Evolutionary conservation across 306 rosid genomes (phyloP).

Genomic region (Prunus persica): DNA sequence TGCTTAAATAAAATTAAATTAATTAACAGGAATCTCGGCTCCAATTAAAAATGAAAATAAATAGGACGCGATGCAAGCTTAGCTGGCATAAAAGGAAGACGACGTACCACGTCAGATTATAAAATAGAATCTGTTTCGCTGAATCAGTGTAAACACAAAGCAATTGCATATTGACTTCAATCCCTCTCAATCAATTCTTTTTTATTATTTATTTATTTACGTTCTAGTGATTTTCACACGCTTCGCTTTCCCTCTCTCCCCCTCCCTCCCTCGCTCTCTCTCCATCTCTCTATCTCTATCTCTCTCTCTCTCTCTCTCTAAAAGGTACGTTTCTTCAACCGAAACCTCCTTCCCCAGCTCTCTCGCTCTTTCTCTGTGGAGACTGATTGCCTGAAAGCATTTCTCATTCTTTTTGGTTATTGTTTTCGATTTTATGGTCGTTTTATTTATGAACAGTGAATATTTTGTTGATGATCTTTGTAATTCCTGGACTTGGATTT

Average conservation of each 20-base stretch:
- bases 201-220: not conserved
- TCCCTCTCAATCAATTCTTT: not conserved
- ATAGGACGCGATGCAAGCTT: not conserved
- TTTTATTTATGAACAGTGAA: not conserved
- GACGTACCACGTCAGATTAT: not conserved
- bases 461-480: not conserved
- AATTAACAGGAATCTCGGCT: not conserved
- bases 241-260: conserved; percentile 3
- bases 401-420: not conserved
- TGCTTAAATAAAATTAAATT: not conserved
- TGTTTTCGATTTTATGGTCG: not conserved
- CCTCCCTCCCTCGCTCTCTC: not conserved
- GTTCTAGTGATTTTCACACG: conserved; percentile 27
- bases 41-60: not conserved
- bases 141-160: not conserved
- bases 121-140: not conserved
- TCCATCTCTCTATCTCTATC: not conserved
- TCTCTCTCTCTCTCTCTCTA: not conserved
- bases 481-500: not conserved
- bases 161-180: not conserved
- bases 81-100: not conserved
- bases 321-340: not conserved
- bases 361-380: not conserved
- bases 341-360: not conserved
- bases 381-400: not conserved